These are phyloP conservation scores for Ilex paraguariensis DNA, from an alignment of 305 asterid genomes.

Conservation along the genomic window DNA sequence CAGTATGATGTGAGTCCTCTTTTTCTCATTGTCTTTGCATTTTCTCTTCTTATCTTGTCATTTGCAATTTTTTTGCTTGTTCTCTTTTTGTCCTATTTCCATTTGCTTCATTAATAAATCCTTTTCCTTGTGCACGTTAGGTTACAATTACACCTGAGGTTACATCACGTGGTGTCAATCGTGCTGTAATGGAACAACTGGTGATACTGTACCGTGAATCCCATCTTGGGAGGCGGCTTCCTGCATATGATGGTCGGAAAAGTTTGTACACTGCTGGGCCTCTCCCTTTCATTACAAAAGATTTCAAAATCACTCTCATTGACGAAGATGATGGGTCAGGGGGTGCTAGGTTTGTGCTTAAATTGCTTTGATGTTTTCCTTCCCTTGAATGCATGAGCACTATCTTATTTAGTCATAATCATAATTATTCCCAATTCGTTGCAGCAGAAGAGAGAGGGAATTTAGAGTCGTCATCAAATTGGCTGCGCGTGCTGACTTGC, in stretches of 20 bases:
- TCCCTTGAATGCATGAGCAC: conserved; percentile 2
- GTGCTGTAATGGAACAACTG: conserved; percentile 82
- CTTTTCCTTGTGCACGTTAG: conserved; percentile 24
- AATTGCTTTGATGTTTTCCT: neutral
- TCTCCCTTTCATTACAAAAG: conserved; percentile 71
- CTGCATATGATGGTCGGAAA: conserved; percentile 95
- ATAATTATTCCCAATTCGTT: neutral
- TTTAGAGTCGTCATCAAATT: conserved; percentile 83
- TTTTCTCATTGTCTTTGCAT: neutral
- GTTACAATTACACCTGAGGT: conserved; percentile 82
- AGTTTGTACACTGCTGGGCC: conserved; percentile 96
- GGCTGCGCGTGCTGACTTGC: conserved; percentile 96
- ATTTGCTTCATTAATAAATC: no score
- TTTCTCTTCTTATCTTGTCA: neutral
- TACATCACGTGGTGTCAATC: conserved; percentile 65
- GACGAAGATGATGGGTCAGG: conserved; percentile 82
- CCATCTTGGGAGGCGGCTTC: conserved; percentile 78
- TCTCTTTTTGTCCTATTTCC: neutral
- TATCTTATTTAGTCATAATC: neutral
- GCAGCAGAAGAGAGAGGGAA: conserved; percentile 68
- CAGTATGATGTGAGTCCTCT: conserved; percentile 76
- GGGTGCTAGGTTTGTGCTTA: conserved; percentile 39
- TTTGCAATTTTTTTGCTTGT: neutral
- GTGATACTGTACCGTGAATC: conserved; percentile 65
- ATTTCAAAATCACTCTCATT: conserved; percentile 56